Evolutionary conservation across 495 filamentous ascomycete species (phyloP), one percentile per base, ranked within the genome.

Genomic region (Talaromyces adpressus): DNA sequence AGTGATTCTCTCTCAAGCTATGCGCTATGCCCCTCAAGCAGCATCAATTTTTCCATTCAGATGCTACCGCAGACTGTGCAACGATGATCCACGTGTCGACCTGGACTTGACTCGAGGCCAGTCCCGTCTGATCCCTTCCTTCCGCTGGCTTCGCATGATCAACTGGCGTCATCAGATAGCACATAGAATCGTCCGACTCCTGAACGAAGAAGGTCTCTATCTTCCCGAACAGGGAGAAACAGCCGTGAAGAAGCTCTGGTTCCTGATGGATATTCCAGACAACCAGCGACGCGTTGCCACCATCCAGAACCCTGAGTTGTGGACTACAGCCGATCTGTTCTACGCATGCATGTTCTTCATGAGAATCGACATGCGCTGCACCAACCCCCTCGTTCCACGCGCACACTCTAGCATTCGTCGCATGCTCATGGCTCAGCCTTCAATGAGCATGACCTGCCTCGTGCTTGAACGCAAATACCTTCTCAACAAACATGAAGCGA

Each of bases 181-280:
- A 32, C 69, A 80, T 23, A 81, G 85, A 60, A 88, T 91, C 65
- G 65, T 89, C 20, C 72, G 75, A 14, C 65, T 70, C 9, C 72
- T 92, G 27, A 78, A 76, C 1, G 63, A 76, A 3, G 67, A 77
- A 20, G 83, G 86, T 7, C 80, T 82, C 36, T 70, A 77, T n/a
- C 65, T 87, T 11, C 86, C 85, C 9, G 16, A 41, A 1, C 65
- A 71, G 25, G 77, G 78, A 22, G 62, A 71, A 20, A 23, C 70
- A 3, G 73, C 77, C 18, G 68, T 91, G 45, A 79, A 80, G 65
- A 87, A 88, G 71, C 67, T 88, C 23, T 90, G 88, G 89, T 80
- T 89, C 30, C 63, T 86, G 25, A 84, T 91, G 77, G 88, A 90
- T 64, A 68, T 84, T 4, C 67, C 78, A 1, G 83, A 82, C 20